Conservation (phyloP, 2,329 filamentous ascomycete genomes). For the Cucurbitaria berberidis region DNA sequence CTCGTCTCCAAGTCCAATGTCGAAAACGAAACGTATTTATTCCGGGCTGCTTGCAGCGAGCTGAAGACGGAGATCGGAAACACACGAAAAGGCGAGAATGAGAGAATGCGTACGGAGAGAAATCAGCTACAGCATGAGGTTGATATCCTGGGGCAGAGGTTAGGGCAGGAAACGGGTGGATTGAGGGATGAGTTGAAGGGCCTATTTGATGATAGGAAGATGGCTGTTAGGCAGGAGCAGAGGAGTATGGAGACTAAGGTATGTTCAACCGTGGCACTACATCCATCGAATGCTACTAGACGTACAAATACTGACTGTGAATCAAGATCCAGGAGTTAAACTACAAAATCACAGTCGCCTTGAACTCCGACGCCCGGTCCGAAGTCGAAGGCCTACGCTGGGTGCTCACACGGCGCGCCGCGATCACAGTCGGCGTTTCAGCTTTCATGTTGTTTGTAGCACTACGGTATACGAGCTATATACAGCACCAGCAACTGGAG, state of each 20-base stretch:
- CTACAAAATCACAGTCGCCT: conserved; percentile 90
- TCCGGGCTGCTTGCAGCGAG: conserved; percentile 91
- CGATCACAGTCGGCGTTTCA: conserved; percentile 61
- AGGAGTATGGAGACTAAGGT: conserved; percentile 81
- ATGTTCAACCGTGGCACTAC: conserved; percentile 11
- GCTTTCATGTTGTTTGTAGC: conserved; percentile 54
- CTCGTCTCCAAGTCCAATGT: conserved; percentile 90
- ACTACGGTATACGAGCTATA: conserved; percentile 50
- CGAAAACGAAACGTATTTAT: conserved; percentile 94
- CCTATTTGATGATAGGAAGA: conserved; percentile 95
- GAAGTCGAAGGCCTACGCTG: conserved; percentile 91
- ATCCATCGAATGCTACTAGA: background rate
- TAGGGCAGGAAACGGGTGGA: conserved; percentile 80
- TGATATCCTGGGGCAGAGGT: conserved; percentile 85
- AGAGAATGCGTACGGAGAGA: conserved; percentile 81
- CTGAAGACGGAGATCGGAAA: conserved; percentile 85
- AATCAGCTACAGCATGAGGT: conserved; percentile 90
- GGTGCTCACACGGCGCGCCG: conserved; percentile 74
- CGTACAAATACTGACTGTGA: background rate
- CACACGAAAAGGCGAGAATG: conserved; percentile 75
- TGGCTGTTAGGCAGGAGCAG: conserved; percentile 88
- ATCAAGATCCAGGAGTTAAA: conserved; percentile 85
- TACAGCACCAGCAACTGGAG: conserved; percentile 48
- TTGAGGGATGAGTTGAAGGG: conserved; percentile 92
- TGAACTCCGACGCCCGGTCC: conserved; percentile 89